Conservation (phyloP, 2,329 filamentous ascomycete species). For the Stachybotrys echinatus region DNA sequence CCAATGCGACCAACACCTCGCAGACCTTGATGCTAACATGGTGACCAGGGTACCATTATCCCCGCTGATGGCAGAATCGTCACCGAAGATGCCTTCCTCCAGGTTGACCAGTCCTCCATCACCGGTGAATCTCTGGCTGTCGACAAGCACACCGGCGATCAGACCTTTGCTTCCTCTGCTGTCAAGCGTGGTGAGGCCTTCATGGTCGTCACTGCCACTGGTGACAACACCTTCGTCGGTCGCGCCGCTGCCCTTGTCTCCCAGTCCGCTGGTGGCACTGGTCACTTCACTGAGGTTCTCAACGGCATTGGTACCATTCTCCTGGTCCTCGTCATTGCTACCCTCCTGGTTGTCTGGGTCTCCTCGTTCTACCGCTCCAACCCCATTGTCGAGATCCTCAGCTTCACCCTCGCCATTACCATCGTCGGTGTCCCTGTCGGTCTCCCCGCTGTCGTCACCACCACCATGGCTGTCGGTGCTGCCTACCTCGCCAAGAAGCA, state of each 20-base stretch:
- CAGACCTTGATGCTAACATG: neutral
- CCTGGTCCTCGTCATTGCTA: conserved; percentile 73
- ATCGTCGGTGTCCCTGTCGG: conserved; percentile 91
- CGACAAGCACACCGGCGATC: conserved; percentile 78
- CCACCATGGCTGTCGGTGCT: conserved; percentile 90
- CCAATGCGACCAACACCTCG: neutral
- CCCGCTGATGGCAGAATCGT: conserved; percentile 84
- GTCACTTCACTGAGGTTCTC: conserved; percentile 88
- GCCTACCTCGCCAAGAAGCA: conserved; percentile 89
- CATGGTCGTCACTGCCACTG: conserved; percentile 75
- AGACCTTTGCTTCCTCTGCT: conserved; percentile 78
- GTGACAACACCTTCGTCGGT: conserved; percentile 87
- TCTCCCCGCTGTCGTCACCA: conserved; percentile 89
- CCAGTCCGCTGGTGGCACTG: conserved; percentile 65
- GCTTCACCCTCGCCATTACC: conserved; percentile 83
- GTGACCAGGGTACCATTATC: conserved; percentile 68
- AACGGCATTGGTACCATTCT: conserved; percentile 81
- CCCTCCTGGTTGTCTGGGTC: conserved; percentile 78
- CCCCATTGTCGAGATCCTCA: conserved; percentile 69
- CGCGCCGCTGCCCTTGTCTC: conserved; percentile 82
- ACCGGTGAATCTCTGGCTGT: conserved; percentile 89
- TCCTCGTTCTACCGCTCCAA: conserved; percentile 86
- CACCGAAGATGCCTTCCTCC: conserved; percentile 76
- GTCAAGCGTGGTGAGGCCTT: conserved; percentile 89
- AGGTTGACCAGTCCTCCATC: conserved; percentile 88